Conservation (phyloP, 257 asterid genomes). For the Mitragyna speciosa region DNA sequence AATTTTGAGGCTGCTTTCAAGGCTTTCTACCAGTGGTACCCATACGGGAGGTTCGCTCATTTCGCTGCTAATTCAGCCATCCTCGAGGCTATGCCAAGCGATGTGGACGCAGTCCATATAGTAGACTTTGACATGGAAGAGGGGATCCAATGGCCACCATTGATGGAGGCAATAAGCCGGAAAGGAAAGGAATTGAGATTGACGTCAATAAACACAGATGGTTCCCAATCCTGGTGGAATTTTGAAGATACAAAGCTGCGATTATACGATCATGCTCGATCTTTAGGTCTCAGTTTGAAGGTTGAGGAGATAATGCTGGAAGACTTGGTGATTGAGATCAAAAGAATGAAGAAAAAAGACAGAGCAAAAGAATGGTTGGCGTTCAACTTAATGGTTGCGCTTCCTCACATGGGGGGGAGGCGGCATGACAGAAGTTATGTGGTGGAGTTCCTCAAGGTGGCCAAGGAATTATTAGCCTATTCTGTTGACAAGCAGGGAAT, state of each 20-base stretch:
- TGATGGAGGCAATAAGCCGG: constrained; percentile 53
- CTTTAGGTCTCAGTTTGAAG: constrained; percentile 36
- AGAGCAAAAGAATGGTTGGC: constrained; percentile 47
- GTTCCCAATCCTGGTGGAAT: constrained; percentile 32
- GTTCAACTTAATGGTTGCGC: constrained; percentile 66
- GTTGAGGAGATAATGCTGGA: constrained; percentile 44
- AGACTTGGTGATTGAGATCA: constrained; percentile 37
- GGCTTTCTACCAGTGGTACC: constrained; percentile 44
- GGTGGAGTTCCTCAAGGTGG: constrained; percentile 40
- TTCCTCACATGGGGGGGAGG: constrained; percentile 76
- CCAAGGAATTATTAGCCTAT: constrained; percentile 34
- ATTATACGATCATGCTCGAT: constrained; percentile 47
- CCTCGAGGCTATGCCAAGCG: constrained; percentile 34
- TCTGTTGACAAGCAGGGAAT: constrained; percentile 38
- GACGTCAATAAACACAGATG: constrained; percentile 49
- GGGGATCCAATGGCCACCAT: constrained; percentile 50
- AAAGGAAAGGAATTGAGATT: constrained; percentile 38
- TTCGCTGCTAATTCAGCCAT: constrained; percentile 41
- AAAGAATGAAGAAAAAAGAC: constrained; percentile 30
- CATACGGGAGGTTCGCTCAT: constrained; percentile 40
- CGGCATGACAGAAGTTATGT: constrained; percentile 34
- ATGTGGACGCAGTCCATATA: constrained; percentile 22
- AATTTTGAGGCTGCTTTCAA: constrained; percentile 48
- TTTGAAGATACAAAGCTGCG: constrained; percentile 52
- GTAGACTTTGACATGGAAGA: constrained; percentile 42